Base-by-base conservation (phyloP, 23 red algal species). In the Pyropia yezoensis region DNA sequence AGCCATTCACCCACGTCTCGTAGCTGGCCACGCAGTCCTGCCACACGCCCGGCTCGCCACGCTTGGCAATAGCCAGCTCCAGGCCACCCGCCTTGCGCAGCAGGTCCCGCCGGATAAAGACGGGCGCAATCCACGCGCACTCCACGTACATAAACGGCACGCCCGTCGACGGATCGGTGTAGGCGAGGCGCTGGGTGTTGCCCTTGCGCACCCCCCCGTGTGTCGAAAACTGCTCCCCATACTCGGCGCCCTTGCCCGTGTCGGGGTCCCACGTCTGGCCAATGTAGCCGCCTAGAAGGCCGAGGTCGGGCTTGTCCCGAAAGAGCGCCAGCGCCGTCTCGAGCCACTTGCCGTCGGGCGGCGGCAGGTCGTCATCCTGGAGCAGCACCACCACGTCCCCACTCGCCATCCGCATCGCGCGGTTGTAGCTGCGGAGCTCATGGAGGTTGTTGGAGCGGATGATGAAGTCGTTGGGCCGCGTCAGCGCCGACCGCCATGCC, bases 121-220 rank as follows among this genome's bases (percentile, higher is more conserved):
- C 66, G 9, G 82, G 82, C 18, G 82, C 82, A 68, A 77, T 77
- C 82, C 82, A 87, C 21, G 82, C 82, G 45, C 82, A 87, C 33
- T 87, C 82, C 26, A 69, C 71, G 63, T 87, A 87, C 82, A 87
- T 87, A 58, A 87, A 87, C 1, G 82, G 82, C 29, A 70, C 62
- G 62, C 70, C 39, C 16, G 82, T 87, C 28, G 70, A 50, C 20
- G 82, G 75, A 25, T 65, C 70, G 8, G 76, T 18, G 27, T 76
- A 87, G 47, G 82, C 71, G 33, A 87, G 61, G 71, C 82, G 58
- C 7, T 54, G 17, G 28, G 82, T 87, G 64, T 75, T 75, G 12
- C 82, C 82, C 33, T 76, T 87, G 61, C 82, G 25, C n/a, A 57
- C 61, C 51, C 82, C 82, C 7, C 82, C 82, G 50, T 87, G 82